phyloP scores from a whole-genome alignment of 164 flowering plant species.

The Cinnamomum micranthum region DNA sequence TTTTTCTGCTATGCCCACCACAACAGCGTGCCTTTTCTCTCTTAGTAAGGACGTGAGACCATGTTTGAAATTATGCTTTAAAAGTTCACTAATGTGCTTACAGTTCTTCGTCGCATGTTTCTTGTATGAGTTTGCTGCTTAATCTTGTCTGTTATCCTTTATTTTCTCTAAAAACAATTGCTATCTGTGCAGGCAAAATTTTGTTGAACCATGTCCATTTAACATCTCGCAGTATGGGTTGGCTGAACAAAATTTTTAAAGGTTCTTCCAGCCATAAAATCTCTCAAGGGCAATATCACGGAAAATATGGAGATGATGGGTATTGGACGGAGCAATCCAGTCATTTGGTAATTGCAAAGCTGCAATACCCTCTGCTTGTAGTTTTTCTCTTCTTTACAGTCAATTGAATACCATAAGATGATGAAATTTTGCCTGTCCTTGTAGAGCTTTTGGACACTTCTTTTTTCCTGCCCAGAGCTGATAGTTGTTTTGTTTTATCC shows the following conservation, averaged over 20 bases:
- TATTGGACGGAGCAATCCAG: conserved; percentile 42
- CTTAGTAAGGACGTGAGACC: neutral
- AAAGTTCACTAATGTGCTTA: neutral
- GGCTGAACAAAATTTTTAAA: conserved; percentile 61
- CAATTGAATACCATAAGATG: neutral
- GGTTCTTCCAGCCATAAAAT: conserved; percentile 19
- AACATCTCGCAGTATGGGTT: conserved; percentile 53
- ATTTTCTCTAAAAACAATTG: neutral
- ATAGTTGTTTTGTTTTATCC: too few species aligned
- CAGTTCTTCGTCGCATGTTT: neutral
- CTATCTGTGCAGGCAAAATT: conserved; percentile 23
- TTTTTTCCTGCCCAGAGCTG: neutral
- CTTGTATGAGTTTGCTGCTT: neutral
- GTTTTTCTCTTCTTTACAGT: neutral
- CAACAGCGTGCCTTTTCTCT: neutral
- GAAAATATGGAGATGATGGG: conserved; percentile 45
- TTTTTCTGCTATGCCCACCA: neutral
- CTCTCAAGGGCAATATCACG: conserved; percentile 33
- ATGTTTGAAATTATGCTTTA: neutral
- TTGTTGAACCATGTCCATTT: conserved; percentile 33
- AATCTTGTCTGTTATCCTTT: neutral
- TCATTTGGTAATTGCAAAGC: conserved; percentile 36
- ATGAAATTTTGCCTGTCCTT: neutral
- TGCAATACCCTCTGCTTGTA: neutral
- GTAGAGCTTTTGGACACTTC: neutral